Conservation (phyloP, 1,284 basidiomycete species). For the Moniliophthora roreri region DNA sequence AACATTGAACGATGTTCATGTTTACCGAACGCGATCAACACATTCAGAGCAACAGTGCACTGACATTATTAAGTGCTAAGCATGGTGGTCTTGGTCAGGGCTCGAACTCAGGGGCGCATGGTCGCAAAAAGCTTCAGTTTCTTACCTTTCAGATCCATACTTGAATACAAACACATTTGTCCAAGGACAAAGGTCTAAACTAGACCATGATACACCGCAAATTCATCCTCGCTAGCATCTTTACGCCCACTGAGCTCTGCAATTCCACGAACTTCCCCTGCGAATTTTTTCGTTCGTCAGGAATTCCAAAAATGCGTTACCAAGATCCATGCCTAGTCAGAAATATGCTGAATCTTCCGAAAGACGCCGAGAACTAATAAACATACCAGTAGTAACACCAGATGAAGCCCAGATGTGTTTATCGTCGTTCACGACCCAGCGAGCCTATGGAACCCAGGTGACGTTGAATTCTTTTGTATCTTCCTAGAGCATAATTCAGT, state of each 20-base stretch:
- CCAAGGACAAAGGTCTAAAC: too few relatives aligned
- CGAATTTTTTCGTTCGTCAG: slow-evolving; percentile 28
- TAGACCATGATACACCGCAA: too few relatives aligned
- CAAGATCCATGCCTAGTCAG: slow-evolving; percentile 28
- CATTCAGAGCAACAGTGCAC: too few relatives aligned
- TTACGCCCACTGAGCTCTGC: slow-evolving; percentile 27
- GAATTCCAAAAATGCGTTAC: slow-evolving; percentile 32
- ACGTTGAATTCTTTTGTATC: slow-evolving; percentile 23
- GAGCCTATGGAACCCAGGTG: slow-evolving; percentile 34
- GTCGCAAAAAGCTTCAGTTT: too few relatives aligned
- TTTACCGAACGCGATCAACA: too few relatives aligned
- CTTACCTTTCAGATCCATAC: too few relatives aligned
- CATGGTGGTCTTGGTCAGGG: too few relatives aligned
- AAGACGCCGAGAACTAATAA: neutral
- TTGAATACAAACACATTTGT: too few relatives aligned
- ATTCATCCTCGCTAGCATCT: slow-evolving; percentile 29
- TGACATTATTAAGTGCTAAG: too few relatives aligned
- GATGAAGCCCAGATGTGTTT: slow-evolving; percentile 35
- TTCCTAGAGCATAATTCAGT: slow-evolving; percentile 16
- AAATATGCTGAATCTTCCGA: neutral
- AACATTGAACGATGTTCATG: too few relatives aligned
- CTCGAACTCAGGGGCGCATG: too few relatives aligned
- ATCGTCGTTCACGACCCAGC: slow-evolving; percentile 36
- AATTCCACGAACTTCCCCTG: slow-evolving; percentile 22
- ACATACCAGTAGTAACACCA: slow-evolving; percentile 35